Evolutionary conservation across 1,284 basidiomycete genomes (phyloP).

Genomic region (Sanghuangporus baumii): DNA sequence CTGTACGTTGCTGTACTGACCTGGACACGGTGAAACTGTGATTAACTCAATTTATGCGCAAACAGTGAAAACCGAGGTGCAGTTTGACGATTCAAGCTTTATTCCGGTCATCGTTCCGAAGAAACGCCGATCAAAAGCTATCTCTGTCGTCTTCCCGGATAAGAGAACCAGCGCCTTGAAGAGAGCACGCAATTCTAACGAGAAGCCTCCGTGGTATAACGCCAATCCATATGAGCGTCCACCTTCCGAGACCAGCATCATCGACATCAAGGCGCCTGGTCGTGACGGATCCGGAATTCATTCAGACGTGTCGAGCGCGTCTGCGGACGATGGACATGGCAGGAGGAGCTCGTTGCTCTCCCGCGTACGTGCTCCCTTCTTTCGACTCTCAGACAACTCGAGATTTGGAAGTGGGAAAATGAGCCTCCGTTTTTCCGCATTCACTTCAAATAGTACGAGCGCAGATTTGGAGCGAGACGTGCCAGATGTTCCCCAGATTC

Average conservation of each 20-base stretch:
- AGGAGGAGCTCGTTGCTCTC: neutral
- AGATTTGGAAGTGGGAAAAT: neutral
- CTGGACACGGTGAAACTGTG: neutral
- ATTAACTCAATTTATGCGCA: neutral
- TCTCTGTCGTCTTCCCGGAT: constrained; percentile 14
- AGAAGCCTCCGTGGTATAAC: neutral
- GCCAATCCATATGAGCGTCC: neutral
- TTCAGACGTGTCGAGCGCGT: neutral
- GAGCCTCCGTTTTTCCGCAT: constrained; percentile 4
- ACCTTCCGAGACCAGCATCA: neutral
- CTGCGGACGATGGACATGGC: neutral
- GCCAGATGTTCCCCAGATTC: neutral
- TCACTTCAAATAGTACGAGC: constrained; percentile 6
- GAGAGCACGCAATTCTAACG: neutral
- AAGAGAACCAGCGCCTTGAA: constrained; percentile 1
- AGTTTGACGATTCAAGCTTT: constrained; percentile 13
- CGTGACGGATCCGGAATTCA: neutral
- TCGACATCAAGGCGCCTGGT: constrained; percentile 6
- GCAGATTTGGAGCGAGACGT: constrained; percentile 3
- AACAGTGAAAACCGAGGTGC: constrained; percentile 12
- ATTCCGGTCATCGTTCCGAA: constrained; percentile 8
- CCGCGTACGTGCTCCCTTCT: neutral
- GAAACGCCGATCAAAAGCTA: neutral
- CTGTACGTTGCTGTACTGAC: constrained; percentile 2
- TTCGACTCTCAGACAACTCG: constrained; percentile 1